Percentiles rank a stretch among this genome's conserved stretches.
Conservation (phyloP, 768 basidiomycete species). For the Collybiopsis luxurians region DNA sequence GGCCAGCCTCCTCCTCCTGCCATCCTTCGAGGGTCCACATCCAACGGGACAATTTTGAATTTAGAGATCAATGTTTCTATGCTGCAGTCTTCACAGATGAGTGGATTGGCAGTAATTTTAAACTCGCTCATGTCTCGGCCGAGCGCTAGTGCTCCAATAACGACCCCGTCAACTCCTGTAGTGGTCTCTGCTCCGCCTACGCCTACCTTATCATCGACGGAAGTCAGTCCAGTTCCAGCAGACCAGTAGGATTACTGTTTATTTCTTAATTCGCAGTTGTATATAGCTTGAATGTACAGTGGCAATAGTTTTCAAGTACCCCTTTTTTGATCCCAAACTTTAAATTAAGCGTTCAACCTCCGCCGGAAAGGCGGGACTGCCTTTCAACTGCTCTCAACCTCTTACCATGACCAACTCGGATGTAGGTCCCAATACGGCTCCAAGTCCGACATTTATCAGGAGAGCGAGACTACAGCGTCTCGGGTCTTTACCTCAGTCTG, state of each 20-base stretch:
- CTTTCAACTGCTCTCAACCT: too few relatives aligned
- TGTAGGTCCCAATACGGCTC: slow-evolving; percentile 3
- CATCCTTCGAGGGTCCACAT: slow-evolving; percentile 68
- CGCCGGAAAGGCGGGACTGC: too few relatives aligned
- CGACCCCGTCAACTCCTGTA: not conserved
- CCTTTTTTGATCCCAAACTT: too few relatives aligned
- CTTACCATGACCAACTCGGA: slow-evolving; percentile 7
- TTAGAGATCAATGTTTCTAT: slow-evolving; percentile 78
- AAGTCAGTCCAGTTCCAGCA: not conserved
- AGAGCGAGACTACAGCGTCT: slow-evolving; percentile 9
- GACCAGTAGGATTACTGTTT: slow-evolving; percentile 14
- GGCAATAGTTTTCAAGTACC: too few relatives aligned
- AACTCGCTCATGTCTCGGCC: slow-evolving; percentile 65
- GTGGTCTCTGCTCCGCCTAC: not conserved
- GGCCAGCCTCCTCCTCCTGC: slow-evolving; percentile 69
- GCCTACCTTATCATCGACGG: not conserved
- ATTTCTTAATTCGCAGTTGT: not conserved
- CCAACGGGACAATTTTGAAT: slow-evolving; percentile 69
- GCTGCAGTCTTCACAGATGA: slow-evolving; percentile 75
- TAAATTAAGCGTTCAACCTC: too few relatives aligned
- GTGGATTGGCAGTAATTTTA: slow-evolving; percentile 65
- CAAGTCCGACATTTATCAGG: not conserved
- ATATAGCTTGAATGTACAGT: too few relatives aligned
- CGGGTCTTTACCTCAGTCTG: slow-evolving; percentile 1
- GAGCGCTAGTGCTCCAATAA: too few relatives aligned